Evolutionary conservation across 2,329 filamentous ascomycete genomes (phyloP).

Genomic region (Aureobasidium pullulans): DNA sequence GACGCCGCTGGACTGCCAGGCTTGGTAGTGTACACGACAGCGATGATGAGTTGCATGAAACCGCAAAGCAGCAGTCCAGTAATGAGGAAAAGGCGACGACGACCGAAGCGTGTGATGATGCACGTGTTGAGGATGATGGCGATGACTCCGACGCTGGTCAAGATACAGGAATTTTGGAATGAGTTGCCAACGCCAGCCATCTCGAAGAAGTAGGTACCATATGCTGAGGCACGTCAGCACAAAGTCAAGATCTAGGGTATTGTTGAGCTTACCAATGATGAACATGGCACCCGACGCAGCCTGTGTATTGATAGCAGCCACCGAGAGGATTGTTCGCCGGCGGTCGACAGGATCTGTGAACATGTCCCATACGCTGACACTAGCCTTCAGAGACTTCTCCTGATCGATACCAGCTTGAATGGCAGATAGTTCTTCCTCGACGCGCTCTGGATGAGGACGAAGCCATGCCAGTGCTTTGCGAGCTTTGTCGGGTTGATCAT

Average conservation of each 20-base stretch:
- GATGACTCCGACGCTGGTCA: slow-evolving; percentile 47
- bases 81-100: slow-evolving; percentile 47
- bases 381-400: slow-evolving; percentile 25
- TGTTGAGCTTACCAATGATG: slow-evolving; percentile 24
- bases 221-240: slow-evolving; percentile 28
- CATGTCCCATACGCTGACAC: slow-evolving; percentile 29
- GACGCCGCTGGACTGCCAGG: slow-evolving; percentile 31
- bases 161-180: slow-evolving; percentile 51
- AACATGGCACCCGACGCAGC: slow-evolving; percentile 33
- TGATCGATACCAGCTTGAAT: slow-evolving; percentile 29
- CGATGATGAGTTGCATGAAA: slow-evolving; percentile 47
- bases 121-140: slow-evolving; percentile 48
- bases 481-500: slow-evolving; percentile 16
- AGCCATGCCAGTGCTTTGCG: slow-evolving; percentile 19
- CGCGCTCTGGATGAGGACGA: slow-evolving; percentile 16
- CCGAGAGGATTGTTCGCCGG: slow-evolving; percentile 29
- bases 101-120: slow-evolving; percentile 47
- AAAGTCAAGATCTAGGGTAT: not conserved
- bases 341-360: slow-evolving; percentile 29
- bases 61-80: slow-evolving; percentile 46
- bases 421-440: slow-evolving; percentile 19
- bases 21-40: slow-evolving; percentile 43
- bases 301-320: slow-evolving; percentile 30
- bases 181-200: slow-evolving; percentile 50
- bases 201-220: slow-evolving; percentile 53